phyloP scores from a whole-genome alignment of 2,329 filamentous ascomycete species.

The Fusarium drepaniforme region DNA sequence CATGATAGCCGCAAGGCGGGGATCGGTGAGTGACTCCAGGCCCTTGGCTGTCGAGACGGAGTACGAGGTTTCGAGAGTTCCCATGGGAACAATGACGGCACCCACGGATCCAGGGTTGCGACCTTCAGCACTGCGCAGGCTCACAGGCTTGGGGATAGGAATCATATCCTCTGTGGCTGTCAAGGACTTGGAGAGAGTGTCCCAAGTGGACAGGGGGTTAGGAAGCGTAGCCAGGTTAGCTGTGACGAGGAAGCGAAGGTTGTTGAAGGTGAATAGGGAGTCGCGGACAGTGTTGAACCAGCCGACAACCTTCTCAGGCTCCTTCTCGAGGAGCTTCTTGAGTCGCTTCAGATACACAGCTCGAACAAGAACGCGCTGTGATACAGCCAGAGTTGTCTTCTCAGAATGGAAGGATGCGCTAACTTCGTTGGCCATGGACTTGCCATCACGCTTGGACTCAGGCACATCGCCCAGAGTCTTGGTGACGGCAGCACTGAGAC shows the following conservation, averaged over 20 bases:
- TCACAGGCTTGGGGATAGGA: conserved; percentile 77
- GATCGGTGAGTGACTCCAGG: conserved; percentile 80
- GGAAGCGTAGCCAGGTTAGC: conserved; percentile 81
- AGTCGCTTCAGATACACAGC: conserved; percentile 88
- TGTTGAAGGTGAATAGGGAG: conserved; percentile 84
- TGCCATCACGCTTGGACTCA: conserved; percentile 89
- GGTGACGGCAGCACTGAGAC: conserved; percentile 74
- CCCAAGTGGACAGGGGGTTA: conserved; percentile 85
- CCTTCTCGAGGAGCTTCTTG: conserved; percentile 81
- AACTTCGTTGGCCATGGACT: conserved; percentile 72
- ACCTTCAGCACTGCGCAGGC: conserved; percentile 82
- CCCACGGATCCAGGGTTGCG: conserved; percentile 79
- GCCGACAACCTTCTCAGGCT: conserved; percentile 79
- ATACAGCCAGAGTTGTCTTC: conserved; percentile 80
- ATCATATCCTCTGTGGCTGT: conserved; percentile 64
- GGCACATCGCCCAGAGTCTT: conserved; percentile 94
- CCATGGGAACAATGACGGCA: conserved; percentile 88
- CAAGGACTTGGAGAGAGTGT: conserved; percentile 58
- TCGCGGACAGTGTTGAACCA: conserved; percentile 83
- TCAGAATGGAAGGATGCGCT: conserved; percentile 85
- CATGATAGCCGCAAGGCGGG: conserved; percentile 83
- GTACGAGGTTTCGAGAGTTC: conserved; percentile 92
- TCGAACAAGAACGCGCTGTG: conserved; percentile 86
- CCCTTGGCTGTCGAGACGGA: conserved; percentile 81
- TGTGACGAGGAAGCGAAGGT: conserved; percentile 87